Conservation (phyloP, 768 basidiomycete genomes). For the Suillus placidus region DNA sequence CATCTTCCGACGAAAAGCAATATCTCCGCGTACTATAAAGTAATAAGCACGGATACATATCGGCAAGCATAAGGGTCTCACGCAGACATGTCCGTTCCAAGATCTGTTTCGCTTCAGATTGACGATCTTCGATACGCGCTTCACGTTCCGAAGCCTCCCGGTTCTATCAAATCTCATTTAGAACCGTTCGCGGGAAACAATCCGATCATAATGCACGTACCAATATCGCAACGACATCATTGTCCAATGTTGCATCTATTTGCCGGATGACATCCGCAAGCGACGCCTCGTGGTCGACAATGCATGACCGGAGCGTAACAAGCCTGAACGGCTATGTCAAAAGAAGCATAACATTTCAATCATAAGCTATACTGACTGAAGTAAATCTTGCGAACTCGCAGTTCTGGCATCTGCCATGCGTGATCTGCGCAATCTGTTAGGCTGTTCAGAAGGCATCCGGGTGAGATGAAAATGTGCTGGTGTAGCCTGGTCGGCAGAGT, state of each 20-base stretch:
- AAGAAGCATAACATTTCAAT: constrained; percentile 2
- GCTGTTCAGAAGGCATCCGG: constrained; percentile 1
- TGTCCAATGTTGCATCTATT: constrained; percentile 49
- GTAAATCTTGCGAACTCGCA: constrained; percentile 67
- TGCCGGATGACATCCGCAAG: constrained; percentile 50
- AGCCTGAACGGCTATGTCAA: constrained; percentile 41
- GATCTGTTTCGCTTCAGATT: constrained; percentile 44
- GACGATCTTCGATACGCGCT: constrained; percentile 53
- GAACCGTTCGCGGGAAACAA: constrained; percentile 29
- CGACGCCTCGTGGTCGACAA: constrained; percentile 52
- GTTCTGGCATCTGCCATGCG: constrained; percentile 43
- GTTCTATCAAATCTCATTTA: constrained; percentile 46
- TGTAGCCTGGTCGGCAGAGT: constrained; percentile 20
- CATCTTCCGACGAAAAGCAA: constrained; percentile 46
- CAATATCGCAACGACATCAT: constrained; percentile 41
- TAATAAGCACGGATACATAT: constrained; percentile 16
- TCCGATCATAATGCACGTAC: constrained; percentile 39
- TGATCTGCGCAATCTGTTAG: constrained; percentile 22
- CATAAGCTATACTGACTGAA: constrained; percentile 53
- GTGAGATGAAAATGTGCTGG: background rate
- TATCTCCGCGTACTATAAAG: constrained; percentile 44
- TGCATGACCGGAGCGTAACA: constrained; percentile 52
- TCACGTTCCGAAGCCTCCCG: constrained; percentile 72
- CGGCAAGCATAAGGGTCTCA: constrained; percentile 37
- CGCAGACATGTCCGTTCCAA: constrained; percentile 48